Base-by-base conservation (phyloP, 805 yeast genomes). In the Pichia kluyveri region DNA sequence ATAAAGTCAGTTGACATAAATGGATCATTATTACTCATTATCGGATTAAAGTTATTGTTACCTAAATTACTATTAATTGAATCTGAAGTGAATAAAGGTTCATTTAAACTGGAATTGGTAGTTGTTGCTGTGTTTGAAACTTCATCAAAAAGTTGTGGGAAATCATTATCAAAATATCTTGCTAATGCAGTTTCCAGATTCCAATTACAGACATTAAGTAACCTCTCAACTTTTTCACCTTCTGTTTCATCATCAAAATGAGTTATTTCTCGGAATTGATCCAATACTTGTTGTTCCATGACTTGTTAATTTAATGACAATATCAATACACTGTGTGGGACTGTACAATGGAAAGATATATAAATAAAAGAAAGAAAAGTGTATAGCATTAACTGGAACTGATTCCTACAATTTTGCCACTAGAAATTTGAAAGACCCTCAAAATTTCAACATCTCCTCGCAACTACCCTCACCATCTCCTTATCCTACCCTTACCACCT, bases 121-220 rank as follows among this genome's bases (percentile, higher is more conserved):
- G 23, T 19, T 19, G 23, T 19, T 19, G 23, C 23, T 19, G 23
- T 19, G 23, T 19, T 12, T 5, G 37, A 3, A 32, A 15, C n/a
- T 14, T 54, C 50, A 37, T 56, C 57, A 27, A 57, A 46, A 15
- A 63, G 41, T 1, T 63, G 55, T 4, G 68, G 68, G 63, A 77
- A 69, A 44, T 72, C 69, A 18, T 73, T 75, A 55, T 83, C 90
- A 58, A 81, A 81, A 59, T 72, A 83, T 44, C 78, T 70, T 4
- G 82, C 73, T 32, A 82, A 62, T 1, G 88, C 79, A 40, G 73
- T 68, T 55, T 82, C 86, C 44, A 83, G 58, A 56, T 81, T 73
- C 81, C 81, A 80, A 43, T 78, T 73, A 54, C 79, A 73, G 42
- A 74, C 70, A 32, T 69, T 62, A 45, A 83, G 59, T 27, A 82